Conservation (phyloP, 257 asterid species). For the Euphrasia confusa region DNA sequence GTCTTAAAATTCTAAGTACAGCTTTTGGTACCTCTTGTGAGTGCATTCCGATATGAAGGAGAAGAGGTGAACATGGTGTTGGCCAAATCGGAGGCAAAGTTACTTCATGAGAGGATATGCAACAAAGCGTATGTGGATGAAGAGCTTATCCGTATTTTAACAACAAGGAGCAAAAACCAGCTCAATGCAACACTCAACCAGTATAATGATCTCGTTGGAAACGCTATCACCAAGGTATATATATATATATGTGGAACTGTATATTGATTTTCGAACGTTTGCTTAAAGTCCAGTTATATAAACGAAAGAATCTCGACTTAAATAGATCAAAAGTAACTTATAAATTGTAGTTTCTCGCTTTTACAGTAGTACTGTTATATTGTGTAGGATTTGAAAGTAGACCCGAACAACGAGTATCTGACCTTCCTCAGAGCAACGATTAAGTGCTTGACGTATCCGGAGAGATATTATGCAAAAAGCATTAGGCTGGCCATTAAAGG, state of each 20-base stretch:
- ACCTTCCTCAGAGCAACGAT: constrained; percentile 60
- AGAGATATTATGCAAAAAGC: constrained; percentile 64
- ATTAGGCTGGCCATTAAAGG: constrained; percentile 57
- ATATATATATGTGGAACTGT: not conserved
- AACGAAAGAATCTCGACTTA: not conserved
- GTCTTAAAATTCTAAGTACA: constrained; percentile 27
- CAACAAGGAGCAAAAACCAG: constrained; percentile 92
- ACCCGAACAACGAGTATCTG: constrained; percentile 53
- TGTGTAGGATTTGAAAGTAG: constrained; percentile 62
- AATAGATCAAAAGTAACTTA: not conserved
- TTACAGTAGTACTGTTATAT: not conserved
- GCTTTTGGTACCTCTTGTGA: constrained; percentile 91
- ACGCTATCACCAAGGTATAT: constrained; percentile 62
- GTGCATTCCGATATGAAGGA: constrained; percentile 79
- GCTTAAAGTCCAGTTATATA: not conserved
- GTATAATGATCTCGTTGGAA: constrained; percentile 68
- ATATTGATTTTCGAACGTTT: too few relatives aligned
- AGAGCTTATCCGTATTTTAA: constrained; percentile 59
- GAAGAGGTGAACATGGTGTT: constrained; percentile 62
- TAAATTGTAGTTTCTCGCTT: not conserved
- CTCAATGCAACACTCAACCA: constrained; percentile 83
- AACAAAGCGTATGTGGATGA: constrained; percentile 65
- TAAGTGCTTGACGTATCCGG: constrained; percentile 69
- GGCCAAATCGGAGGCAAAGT: constrained; percentile 78
- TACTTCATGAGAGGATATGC: constrained; percentile 66